Conservation (phyloP, 495 filamentous ascomycete species). For the Penicillium goetzii region DNA sequence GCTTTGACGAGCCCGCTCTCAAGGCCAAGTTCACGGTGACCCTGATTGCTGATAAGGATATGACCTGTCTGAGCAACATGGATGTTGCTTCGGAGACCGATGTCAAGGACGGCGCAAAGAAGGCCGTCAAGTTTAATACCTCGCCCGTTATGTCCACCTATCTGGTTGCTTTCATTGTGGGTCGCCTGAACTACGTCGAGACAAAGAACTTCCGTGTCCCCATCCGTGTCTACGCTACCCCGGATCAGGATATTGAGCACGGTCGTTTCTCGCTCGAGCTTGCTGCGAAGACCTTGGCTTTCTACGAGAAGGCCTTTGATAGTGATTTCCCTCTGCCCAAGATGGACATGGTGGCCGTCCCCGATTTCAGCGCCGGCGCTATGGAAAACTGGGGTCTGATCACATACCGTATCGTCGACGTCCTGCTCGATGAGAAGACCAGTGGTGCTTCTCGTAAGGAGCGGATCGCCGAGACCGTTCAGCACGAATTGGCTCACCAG, state of each 20-base stretch:
- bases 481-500: slow-evolving; percentile 97
- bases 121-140: slow-evolving; percentile 68
- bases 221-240: slow-evolving; percentile 65
- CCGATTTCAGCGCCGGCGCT: slow-evolving; percentile 89
- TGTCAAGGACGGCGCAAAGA: slow-evolving; percentile 57
- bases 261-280: slow-evolving; percentile 67
- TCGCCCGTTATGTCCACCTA: slow-evolving; percentile 72
- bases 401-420: slow-evolving; percentile 90
- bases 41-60: slow-evolving; percentile 62
- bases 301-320: slow-evolving; percentile 61
- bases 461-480: slow-evolving; percentile 90
- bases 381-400: slow-evolving; percentile 99
- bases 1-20: slow-evolving; percentile 72
- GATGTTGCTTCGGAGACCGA: slow-evolving; percentile 62
- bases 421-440: slow-evolving; percentile 89
- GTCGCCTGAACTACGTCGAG: slow-evolving; percentile 67
- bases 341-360: slow-evolving; percentile 98
- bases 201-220: slow-evolving; percentile 67
- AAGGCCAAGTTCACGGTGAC: slow-evolving; percentile 70
- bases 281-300: slow-evolving; percentile 58
- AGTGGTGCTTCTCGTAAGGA: slow-evolving; percentile 92
- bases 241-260: slow-evolving; percentile 67
- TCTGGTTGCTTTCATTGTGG: slow-evolving; percentile 69
- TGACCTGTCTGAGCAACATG: slow-evolving; percentile 73
- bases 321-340: slow-evolving; percentile 66